Conservation (phyloP, 139 green algal species). For the Astrephomene gubernaculifera region DNA sequence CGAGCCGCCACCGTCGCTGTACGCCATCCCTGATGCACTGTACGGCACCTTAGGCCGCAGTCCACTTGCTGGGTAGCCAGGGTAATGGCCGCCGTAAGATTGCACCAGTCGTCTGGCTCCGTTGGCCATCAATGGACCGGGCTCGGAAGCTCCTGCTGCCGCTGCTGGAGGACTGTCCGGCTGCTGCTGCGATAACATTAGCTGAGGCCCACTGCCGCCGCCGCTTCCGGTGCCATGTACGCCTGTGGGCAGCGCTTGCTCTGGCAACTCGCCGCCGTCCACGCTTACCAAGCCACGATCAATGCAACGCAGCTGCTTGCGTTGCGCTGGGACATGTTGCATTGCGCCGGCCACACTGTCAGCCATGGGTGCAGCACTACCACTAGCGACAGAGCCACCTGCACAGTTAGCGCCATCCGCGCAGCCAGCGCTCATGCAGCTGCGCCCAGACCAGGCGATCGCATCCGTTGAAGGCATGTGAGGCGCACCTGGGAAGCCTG, state of each 20-base stretch:
- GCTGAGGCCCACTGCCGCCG: not conserved
- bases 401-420: not conserved
- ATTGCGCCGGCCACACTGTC: not conserved
- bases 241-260: too few species aligned
- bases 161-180: not conserved
- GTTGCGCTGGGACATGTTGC: not conserved
- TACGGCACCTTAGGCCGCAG: not conserved
- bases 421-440: not conserved
- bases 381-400: not conserved
- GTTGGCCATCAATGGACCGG: too few species aligned
- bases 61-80: not conserved
- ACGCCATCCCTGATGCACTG: not conserved
- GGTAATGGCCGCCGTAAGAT: not conserved
- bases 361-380: not conserved
- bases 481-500: not conserved
- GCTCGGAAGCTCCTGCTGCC: too few species aligned
- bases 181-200: not conserved
- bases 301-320: conserved; percentile 24
- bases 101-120: too few species aligned
- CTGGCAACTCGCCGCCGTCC: not conserved
- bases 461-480: not conserved
- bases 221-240: not conserved
- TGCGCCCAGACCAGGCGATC: not conserved
- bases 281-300: conserved; percentile 7
- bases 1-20: conserved; percentile 18